phyloP scores from a whole-genome alignment of 768 basidiomycete genomes.

The Suillus tomentosus region DNA sequence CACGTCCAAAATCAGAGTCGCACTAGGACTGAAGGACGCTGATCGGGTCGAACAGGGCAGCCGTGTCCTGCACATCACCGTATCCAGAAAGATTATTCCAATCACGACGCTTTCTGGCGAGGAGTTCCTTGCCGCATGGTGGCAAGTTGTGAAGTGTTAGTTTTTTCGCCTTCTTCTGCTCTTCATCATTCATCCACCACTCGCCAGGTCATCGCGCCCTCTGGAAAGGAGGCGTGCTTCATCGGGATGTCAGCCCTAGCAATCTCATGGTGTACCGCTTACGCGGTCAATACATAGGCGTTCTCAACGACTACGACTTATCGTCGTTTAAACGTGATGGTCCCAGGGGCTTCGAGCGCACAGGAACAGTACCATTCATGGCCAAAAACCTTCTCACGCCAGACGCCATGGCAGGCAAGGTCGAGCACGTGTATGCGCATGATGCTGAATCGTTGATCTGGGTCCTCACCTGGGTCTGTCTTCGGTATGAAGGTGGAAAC shows the following conservation, averaged over 20 bases:
- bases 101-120: background rate
- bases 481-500: conserved; percentile 6
- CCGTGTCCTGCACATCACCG: conserved; percentile 12
- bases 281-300: background rate
- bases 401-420: background rate
- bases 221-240: background rate
- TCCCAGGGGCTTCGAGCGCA: conserved; percentile 6
- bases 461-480: conserved; percentile 4
- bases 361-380: conserved; percentile 19
- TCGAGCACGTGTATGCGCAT: conserved; percentile 4
- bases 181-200: background rate
- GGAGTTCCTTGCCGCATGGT: conserved; percentile 8
- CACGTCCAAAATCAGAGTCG: background rate
- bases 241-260: background rate
- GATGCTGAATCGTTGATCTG: conserved; percentile 10
- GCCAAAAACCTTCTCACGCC: background rate
- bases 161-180: background rate
- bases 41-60: background rate
- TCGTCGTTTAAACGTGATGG: background rate
- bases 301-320: conserved; percentile 13
- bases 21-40: background rate
- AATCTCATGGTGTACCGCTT: background rate
- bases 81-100: conserved; percentile 7
- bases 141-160: conserved; percentile 8
- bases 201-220: conserved; percentile 15